A percentile compares a stretch with the other conserved stretches of the same genome.
phyloP scores from a whole-genome alignment of 306 rosid genomes.

The Prunus fruticosa region DNA sequence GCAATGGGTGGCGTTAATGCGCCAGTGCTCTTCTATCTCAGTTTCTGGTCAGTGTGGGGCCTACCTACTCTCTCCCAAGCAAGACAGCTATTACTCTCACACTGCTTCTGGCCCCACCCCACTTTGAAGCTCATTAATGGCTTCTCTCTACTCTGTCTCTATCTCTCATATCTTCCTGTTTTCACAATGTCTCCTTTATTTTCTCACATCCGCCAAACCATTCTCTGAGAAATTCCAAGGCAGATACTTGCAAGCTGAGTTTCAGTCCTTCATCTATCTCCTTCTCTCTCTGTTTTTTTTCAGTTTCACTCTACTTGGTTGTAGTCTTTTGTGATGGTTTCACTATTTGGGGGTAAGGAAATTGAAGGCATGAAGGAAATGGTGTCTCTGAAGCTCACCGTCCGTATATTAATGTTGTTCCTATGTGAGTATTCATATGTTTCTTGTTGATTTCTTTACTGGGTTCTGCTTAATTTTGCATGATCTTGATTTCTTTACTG shows the following conservation, averaged over 20 bases:
- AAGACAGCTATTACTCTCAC: slow-evolving; percentile 57
- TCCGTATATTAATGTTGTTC: slow-evolving; percentile 24
- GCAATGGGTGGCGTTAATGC: slow-evolving; percentile 65
- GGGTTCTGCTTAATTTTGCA: slow-evolving; percentile 29
- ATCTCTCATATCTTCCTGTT: neutral
- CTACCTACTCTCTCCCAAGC: slow-evolving; percentile 22
- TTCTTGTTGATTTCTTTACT: neutral
- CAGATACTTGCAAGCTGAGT: slow-evolving; percentile 14
- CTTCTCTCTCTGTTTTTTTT: neutral
- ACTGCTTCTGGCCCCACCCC: slow-evolving; percentile 56
- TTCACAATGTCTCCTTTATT: neutral
- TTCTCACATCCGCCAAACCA: slow-evolving; percentile 18
- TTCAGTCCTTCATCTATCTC: neutral
- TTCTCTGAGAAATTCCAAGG: slow-evolving; percentile 18
- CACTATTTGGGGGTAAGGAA: slow-evolving; percentile 1
- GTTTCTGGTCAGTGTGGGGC: slow-evolving; percentile 32
- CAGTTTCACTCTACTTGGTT: neutral
- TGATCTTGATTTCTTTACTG: slow-evolving; percentile 37
- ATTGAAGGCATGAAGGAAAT: slow-evolving; percentile 42
- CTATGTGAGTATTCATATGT: slow-evolving; percentile 44
- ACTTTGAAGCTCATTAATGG: slow-evolving; percentile 60
- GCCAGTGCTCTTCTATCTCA: slow-evolving; percentile 24
- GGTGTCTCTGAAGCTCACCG: slow-evolving; percentile 25
- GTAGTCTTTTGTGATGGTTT: slow-evolving; percentile 5
- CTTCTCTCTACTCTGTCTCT: slow-evolving; percentile 34